A percentile compares a stretch with the other conserved stretches of the same genome.
Conservation (phyloP, 2,329 filamentous ascomycete species). For the Meredithiella fracta region DNA sequence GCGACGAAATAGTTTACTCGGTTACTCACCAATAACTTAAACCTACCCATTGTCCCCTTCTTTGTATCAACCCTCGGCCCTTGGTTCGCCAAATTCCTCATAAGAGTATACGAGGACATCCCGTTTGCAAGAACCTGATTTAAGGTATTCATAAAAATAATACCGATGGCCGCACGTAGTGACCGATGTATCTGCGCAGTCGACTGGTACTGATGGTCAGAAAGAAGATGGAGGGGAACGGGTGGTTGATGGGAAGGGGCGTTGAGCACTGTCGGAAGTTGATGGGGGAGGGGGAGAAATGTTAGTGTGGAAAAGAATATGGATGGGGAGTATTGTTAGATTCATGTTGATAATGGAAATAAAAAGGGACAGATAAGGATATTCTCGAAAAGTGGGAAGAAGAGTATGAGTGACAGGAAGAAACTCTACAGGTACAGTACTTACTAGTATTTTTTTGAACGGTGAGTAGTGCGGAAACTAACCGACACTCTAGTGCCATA, state of each 20-base stretch:
- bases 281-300: constrained; percentile 30
- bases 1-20: constrained; percentile 82
- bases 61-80: constrained; percentile 47
- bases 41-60: constrained; percentile 42
- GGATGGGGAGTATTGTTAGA: constrained; percentile 80
- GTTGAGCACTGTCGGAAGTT: constrained; percentile 61
- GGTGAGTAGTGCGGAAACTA: neutral
- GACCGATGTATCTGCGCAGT: constrained; percentile 17
- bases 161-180: neutral
- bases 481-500: constrained; percentile 32
- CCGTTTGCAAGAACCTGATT: constrained; percentile 41
- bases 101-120: constrained; percentile 56
- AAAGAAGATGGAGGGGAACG: constrained; percentile 46
- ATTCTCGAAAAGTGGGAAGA: constrained; percentile 84
- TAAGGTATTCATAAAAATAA: constrained; percentile 20
- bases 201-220: constrained; percentile 38
- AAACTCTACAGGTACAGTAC: constrained; percentile 38
- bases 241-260: constrained; percentile 49
- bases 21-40: constrained; percentile 59
- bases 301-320: constrained; percentile 70
- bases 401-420: constrained; percentile 58
- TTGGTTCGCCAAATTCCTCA: constrained; percentile 49
- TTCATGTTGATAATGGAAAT: constrained; percentile 57
- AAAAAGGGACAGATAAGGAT: constrained; percentile 48
- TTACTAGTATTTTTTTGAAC: neutral